phyloP scores from a whole-genome alignment of 225 moss, liverwort and hornwort species.

The Marchantia paleacea region DNA sequence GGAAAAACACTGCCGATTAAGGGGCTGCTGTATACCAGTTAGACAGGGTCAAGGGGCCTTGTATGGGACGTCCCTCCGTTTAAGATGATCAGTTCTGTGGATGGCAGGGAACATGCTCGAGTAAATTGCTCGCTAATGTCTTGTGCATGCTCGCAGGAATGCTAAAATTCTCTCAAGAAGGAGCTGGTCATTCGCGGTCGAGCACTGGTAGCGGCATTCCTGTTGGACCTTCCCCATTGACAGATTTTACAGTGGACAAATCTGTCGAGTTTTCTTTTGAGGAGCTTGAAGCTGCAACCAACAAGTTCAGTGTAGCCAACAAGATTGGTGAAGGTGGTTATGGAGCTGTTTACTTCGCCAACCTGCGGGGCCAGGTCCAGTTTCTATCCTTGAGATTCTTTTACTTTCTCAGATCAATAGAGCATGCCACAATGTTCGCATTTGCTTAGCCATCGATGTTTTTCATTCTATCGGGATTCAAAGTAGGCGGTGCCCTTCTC shows the following conservation, averaged over 20 bases:
- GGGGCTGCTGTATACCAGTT: too few relatives aligned
- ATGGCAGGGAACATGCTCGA: not conserved
- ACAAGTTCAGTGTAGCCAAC: slow-evolving; percentile 68
- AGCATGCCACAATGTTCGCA: not conserved
- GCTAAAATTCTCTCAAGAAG: slow-evolving; percentile 15
- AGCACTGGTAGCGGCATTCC: slow-evolving; percentile 27
- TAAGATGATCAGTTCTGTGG: not conserved
- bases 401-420: not conserved
- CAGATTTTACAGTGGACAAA: slow-evolving; percentile 75
- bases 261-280: slow-evolving; percentile 82
- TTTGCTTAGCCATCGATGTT: not conserved
- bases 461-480: not conserved
- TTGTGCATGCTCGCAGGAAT: slow-evolving; percentile 2
- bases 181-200: slow-evolving; percentile 40
- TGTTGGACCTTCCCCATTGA: slow-evolving; percentile 26
- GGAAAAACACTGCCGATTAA: too few relatives aligned
- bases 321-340: slow-evolving; percentile 96
- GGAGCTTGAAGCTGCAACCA: slow-evolving; percentile 72
- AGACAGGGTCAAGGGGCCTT: too few relatives aligned
- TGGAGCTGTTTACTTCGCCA: slow-evolving; percentile 69
- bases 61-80: not conserved
- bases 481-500: not conserved
- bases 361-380: slow-evolving; percentile 69
- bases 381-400: not conserved
- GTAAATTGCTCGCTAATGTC: not conserved